These are phyloP conservation scores for Saxophila tyrrhenica DNA, from an alignment of 495 filamentous ascomycete species.

Conservation along the genomic window DNA sequence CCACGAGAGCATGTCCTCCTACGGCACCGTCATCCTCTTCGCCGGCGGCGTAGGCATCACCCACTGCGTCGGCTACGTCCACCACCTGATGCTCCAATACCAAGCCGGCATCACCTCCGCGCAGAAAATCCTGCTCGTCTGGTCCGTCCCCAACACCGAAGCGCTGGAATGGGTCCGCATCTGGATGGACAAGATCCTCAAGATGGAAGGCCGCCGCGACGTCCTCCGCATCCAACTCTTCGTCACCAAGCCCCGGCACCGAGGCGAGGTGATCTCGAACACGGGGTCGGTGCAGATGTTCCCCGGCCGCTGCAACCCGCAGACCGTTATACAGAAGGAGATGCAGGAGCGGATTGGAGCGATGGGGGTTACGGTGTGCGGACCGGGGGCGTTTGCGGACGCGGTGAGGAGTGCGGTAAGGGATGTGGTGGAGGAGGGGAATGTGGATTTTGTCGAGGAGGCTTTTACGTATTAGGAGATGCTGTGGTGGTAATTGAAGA, in stretches of 20 bases:
- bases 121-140: constrained; percentile 65
- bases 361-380: constrained; percentile 78
- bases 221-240: constrained; percentile 78
- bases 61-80: constrained; percentile 44
- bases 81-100: constrained; percentile 38
- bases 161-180: constrained; percentile 84
- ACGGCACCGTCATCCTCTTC: constrained; percentile 45
- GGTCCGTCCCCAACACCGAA: constrained; percentile 74
- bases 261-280: constrained; percentile 69
- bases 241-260: constrained; percentile 69
- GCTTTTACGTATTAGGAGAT: constrained; percentile 55
- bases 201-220: constrained; percentile 70
- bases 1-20: constrained; percentile 39
- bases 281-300: constrained; percentile 85
- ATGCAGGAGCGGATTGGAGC: constrained; percentile 67
- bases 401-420: constrained; percentile 68
- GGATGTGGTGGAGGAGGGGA: constrained; percentile 48
- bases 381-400: constrained; percentile 79
- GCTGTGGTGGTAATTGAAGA: too few species aligned
- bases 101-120: constrained; percentile 33
- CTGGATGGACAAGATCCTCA: constrained; percentile 92
- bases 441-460: constrained; percentile 87
- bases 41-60: constrained; percentile 52
- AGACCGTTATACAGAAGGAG: constrained; percentile 62
- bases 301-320: constrained; percentile 51